Conservation (phyloP, 2,329 filamentous ascomycete genomes). For the Arachnomyces sp. region DNA sequence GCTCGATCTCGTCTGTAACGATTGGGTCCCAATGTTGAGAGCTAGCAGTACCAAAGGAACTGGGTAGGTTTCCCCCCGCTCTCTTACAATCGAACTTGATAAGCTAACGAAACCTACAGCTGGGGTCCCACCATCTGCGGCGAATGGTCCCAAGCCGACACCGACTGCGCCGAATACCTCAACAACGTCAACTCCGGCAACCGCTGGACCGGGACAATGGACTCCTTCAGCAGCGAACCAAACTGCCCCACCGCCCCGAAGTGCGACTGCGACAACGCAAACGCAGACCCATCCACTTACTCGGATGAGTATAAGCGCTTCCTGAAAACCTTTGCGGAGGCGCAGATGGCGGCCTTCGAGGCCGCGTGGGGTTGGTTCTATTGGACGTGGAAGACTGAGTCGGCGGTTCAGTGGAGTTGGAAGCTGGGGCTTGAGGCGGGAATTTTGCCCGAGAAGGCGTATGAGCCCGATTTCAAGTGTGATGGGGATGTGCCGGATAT, state of each 20-base stretch:
- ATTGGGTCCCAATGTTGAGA: slow-evolving; percentile 73
- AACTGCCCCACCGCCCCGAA: slow-evolving; percentile 55
- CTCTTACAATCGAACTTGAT: not conserved
- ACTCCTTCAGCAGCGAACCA: slow-evolving; percentile 51
- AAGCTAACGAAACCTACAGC: slow-evolving; percentile 21
- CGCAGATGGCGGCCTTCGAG: slow-evolving; percentile 93
- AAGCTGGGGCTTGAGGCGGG: slow-evolving; percentile 66
- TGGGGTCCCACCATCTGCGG: slow-evolving; percentile 92
- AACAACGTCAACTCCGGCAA: slow-evolving; percentile 85
- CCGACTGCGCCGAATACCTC: slow-evolving; percentile 78
- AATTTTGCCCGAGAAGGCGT: slow-evolving; percentile 69
- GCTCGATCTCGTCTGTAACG: slow-evolving; percentile 75
- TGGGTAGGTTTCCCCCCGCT: slow-evolving; percentile 40
- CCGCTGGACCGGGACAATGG: slow-evolving; percentile 81
- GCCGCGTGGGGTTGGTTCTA: slow-evolving; percentile 97
- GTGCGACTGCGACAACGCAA: slow-evolving; percentile 69
- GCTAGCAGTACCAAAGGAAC: slow-evolving; percentile 62
- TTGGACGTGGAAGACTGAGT: slow-evolving; percentile 96
- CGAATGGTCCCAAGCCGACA: slow-evolving; percentile 96
- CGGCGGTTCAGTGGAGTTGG: slow-evolving; percentile 74
- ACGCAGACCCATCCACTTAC: slow-evolving; percentile 62
- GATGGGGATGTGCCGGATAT: slow-evolving; percentile 39
- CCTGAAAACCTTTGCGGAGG: slow-evolving; percentile 81
- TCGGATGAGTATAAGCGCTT: slow-evolving; percentile 71
- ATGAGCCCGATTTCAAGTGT: slow-evolving; percentile 62